Evolutionary conservation across 192 early-diverging fungal genomes (phyloP).

Genomic region (Rhizophagus clarus): DNA sequence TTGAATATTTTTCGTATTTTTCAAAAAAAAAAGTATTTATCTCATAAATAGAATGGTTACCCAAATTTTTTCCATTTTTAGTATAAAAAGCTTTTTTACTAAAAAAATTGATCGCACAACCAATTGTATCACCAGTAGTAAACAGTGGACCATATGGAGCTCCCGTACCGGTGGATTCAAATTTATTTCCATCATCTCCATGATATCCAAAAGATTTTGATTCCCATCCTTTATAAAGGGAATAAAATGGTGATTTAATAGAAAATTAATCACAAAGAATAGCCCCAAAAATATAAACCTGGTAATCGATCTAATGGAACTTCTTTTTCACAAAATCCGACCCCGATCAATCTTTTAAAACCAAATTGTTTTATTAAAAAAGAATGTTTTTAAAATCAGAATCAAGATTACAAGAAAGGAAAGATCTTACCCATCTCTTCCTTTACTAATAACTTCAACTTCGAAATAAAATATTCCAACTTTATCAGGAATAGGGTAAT

Average conservation of each 20-base stretch:
- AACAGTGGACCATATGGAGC: constrained; percentile 83
- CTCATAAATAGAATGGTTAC: constrained; percentile 23
- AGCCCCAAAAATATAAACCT: constrained; percentile 49
- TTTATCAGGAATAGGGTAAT: constrained; percentile 78
- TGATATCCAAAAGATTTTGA: constrained; percentile 91
- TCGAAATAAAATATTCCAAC: constrained; percentile 94
- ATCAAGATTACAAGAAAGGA: background rate
- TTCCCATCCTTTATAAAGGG: constrained; percentile 73
- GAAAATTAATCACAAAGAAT: background rate
- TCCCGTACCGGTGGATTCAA: constrained; percentile 73
- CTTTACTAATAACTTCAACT: constrained; percentile 79
- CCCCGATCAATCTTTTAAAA: constrained; percentile 65
- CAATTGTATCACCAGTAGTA: constrained; percentile 88
- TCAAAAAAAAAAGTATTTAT: background rate
- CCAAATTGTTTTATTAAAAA: constrained; percentile 6
- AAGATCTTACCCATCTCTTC: constrained; percentile 69
- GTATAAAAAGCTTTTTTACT: constrained; percentile 81
- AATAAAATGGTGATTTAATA: background rate
- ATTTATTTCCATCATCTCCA: constrained; percentile 90
- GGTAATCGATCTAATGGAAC: constrained; percentile 72
- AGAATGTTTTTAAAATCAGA: no score
- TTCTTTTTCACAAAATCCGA: constrained; percentile 69
- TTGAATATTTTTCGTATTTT: no score
- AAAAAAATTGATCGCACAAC: constrained; percentile 88
- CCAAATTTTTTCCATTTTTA: constrained; percentile 85